These are phyloP conservation scores for Bullera alba DNA, from an alignment of 768 basidiomycete genomes.

Conservation along the genomic window DNA sequence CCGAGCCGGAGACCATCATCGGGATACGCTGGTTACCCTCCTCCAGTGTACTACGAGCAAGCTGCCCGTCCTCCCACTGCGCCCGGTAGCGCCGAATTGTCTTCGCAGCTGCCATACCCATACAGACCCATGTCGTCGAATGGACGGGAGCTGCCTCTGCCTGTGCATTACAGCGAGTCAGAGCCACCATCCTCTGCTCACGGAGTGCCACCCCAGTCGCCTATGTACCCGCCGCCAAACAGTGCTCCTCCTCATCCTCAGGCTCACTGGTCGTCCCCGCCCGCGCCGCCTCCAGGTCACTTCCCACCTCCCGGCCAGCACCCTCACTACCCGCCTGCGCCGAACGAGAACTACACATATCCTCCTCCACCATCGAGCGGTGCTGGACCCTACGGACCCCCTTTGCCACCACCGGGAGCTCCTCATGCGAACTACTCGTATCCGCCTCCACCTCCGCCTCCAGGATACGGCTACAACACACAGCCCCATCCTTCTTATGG, in stretches of 20 bases:
- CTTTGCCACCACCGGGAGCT: not conserved
- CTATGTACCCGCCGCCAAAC: constrained; percentile 17
- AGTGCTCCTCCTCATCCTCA: constrained; percentile 12
- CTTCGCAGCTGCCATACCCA: constrained; percentile 29
- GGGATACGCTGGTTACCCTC: constrained; percentile 12
- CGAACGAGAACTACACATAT: constrained; percentile 18
- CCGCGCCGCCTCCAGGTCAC: constrained; percentile 15
- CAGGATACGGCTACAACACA: constrained; percentile 16
- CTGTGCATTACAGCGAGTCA: constrained; percentile 35
- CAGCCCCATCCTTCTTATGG: not conserved
- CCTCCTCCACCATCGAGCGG: constrained; percentile 13
- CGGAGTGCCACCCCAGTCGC: constrained; percentile 36
- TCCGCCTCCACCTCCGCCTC: constrained; percentile 22
- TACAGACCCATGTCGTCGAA: constrained; percentile 38
- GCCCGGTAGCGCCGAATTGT: constrained; percentile 21
- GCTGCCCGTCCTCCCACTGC: constrained; percentile 15
- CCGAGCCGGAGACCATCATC: constrained; percentile 29
- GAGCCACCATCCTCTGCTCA: constrained; percentile 37
- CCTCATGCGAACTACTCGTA: constrained; percentile 12
- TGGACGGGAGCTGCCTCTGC: constrained; percentile 35
- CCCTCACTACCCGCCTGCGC: not conserved
- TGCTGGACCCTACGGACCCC: constrained; percentile 2
- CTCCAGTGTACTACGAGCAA: constrained; percentile 19
- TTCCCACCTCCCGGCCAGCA: constrained; percentile 14
- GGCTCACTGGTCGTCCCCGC: constrained; percentile 36